phyloP scores from a whole-genome alignment of 345 rosid genomes.

The Kernera saxatilis region DNA sequence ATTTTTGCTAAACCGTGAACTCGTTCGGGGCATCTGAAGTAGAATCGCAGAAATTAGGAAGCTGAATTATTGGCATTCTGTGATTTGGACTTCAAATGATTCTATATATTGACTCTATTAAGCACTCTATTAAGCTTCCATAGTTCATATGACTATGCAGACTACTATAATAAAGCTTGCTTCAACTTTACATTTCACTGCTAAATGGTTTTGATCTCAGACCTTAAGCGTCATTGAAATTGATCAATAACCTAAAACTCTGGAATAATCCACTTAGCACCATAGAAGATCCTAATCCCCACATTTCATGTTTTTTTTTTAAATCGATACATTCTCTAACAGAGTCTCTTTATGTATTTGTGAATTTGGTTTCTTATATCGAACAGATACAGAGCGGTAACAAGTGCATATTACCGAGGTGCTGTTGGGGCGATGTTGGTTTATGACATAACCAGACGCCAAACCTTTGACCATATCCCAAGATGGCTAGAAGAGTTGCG shows the following conservation, averaged over 20 bases:
- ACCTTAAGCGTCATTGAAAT: background rate
- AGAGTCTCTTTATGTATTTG: background rate
- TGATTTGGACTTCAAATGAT: background rate
- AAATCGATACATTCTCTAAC: background rate
- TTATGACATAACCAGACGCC: slow-evolving; percentile 66
- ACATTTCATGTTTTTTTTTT: background rate
- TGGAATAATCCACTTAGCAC: background rate
- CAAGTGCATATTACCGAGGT: slow-evolving; percentile 78
- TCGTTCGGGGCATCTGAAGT: background rate
- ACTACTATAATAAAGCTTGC: background rate
- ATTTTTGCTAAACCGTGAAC: background rate
- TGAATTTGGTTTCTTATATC: background rate
- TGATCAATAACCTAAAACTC: background rate
- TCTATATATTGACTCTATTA: background rate
- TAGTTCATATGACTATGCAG: background rate
- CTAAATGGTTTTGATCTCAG: background rate
- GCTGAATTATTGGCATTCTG: background rate
- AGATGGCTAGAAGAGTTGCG: slow-evolving; percentile 82
- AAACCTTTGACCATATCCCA: slow-evolving; percentile 78
- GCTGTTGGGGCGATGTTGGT: slow-evolving; percentile 88
- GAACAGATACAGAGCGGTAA: slow-evolving; percentile 71
- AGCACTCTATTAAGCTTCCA: background rate
- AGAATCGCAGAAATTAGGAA: background rate
- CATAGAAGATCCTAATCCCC: background rate
- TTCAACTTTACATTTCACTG: background rate